Percentiles rank a stretch among this genome's conserved stretches.
Conservation (phyloP, 1,139 yeast species). For the Saccharomyces hybrid region DNA sequence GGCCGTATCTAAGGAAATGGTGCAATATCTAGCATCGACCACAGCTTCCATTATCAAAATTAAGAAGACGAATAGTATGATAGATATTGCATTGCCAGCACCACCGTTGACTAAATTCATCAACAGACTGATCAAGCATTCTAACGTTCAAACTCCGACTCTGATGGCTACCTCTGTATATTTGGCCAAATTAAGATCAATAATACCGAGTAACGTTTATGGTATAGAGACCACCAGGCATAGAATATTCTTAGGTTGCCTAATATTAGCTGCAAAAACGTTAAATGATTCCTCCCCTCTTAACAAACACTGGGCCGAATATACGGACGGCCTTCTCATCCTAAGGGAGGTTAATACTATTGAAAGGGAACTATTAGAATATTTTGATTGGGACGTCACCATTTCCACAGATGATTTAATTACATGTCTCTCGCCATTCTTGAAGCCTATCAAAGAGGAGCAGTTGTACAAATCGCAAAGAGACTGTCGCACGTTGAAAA, state of each 20-base stretch:
- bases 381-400: constrained; percentile 76
- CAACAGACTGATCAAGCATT: constrained; percentile 58
- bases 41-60: constrained; percentile 71
- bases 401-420: constrained; percentile 64
- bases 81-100: constrained; percentile 7
- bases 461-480: constrained; percentile 19
- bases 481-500: constrained; percentile 7
- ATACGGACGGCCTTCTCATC: constrained; percentile 74
- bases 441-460: constrained; percentile 55
- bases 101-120: constrained; percentile 55
- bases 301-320: constrained; percentile 91
- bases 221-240: constrained; percentile 95
- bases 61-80: constrained; percentile 26
- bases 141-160: constrained; percentile 93
- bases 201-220: constrained; percentile 79
- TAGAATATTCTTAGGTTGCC: constrained; percentile 79
- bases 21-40: constrained; percentile 68
- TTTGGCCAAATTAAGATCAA: constrained; percentile 62
- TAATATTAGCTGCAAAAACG: constrained; percentile 82
- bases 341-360: constrained; percentile 80
- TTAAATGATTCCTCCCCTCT: constrained; percentile 90
- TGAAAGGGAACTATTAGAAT: constrained; percentile 75
- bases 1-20: constrained; percentile 75
- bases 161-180: constrained; percentile 86
- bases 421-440: constrained; percentile 62